Conservation (phyloP, 2,329 filamentous ascomycete species). For the Cytospora chrysosperma region DNA sequence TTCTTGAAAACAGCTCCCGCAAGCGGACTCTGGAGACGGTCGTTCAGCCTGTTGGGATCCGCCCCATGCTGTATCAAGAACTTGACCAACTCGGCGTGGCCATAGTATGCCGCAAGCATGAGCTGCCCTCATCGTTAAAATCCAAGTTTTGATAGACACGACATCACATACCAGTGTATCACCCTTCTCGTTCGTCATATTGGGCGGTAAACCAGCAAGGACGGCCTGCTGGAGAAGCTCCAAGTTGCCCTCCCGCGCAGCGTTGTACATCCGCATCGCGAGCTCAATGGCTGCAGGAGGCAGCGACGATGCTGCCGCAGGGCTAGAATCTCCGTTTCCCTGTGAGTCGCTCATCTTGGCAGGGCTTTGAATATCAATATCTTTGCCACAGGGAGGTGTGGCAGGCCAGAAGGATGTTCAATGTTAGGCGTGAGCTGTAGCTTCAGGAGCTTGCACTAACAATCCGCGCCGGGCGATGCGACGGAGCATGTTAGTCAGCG, state of each 20-base stretch:
- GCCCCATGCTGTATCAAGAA: slow-evolving; percentile 62
- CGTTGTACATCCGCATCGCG: slow-evolving; percentile 65
- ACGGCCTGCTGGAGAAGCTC: slow-evolving; percentile 62
- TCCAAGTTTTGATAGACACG: neutral
- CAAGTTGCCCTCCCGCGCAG: slow-evolving; percentile 60
- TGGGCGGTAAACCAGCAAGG: slow-evolving; percentile 63
- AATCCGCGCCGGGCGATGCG: too few relatives aligned
- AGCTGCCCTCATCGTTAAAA: slow-evolving; percentile 42
- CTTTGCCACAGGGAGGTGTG: too few relatives aligned
- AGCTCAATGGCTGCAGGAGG: slow-evolving; percentile 66
- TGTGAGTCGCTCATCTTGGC: slow-evolving; percentile 2
- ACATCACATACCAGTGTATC: slow-evolving; percentile 61
- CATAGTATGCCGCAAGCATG: slow-evolving; percentile 72
- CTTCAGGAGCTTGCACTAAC: too few relatives aligned
- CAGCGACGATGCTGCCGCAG: slow-evolving; percentile 34
- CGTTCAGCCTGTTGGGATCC: slow-evolving; percentile 67
- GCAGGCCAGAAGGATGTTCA: too few relatives aligned
- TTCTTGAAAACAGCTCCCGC: slow-evolving; percentile 74
- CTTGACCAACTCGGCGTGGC: slow-evolving; percentile 59
- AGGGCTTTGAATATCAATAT: too few relatives aligned
- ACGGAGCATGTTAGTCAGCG: too few relatives aligned
- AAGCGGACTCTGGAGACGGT: slow-evolving; percentile 65
- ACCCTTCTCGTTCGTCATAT: slow-evolving; percentile 71
- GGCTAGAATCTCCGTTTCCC: neutral
- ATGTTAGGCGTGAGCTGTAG: too few relatives aligned